Conservation (phyloP, 495 filamentous ascomycete genomes). For the Trichoderma reesei region DNA sequence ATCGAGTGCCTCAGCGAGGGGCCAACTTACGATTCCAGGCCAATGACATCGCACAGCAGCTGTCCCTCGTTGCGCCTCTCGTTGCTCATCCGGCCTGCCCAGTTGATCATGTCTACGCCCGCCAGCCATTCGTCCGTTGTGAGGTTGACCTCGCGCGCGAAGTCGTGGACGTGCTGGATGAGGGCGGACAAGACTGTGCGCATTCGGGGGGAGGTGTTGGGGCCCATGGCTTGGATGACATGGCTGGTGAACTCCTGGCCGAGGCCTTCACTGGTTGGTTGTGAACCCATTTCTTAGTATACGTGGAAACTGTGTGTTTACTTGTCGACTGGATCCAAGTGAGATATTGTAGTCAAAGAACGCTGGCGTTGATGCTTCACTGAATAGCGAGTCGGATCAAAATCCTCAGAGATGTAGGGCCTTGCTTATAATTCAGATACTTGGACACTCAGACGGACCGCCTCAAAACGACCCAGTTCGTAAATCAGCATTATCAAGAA, state of each 20-base stretch:
- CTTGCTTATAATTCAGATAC: not conserved
- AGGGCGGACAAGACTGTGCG: conserved; percentile 42
- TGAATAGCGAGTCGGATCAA: no score
- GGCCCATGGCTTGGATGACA: conserved; percentile 62
- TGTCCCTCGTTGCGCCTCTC: conserved; percentile 65
- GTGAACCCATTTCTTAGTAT: not conserved
- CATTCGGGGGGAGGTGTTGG: conserved; percentile 50
- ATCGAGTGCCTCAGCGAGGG: not conserved
- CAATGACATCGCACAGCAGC: conserved; percentile 61
- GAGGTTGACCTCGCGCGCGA: conserved; percentile 48
- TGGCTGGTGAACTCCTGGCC: conserved; percentile 52
- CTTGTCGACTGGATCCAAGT: not conserved
- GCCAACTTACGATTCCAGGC: conserved; percentile 46
- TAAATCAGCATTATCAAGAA: not conserved
- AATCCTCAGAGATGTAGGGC: no score
- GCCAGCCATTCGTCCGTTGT: conserved; percentile 45
- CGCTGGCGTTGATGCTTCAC: not conserved
- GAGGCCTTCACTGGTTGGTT: not conserved
- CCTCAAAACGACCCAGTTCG: not conserved
- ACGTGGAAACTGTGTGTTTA: not conserved
- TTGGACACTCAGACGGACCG: not conserved
- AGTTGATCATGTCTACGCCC: conserved; percentile 51
- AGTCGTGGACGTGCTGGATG: conserved; percentile 49
- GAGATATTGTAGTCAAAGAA: not conserved
- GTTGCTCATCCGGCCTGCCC: conserved; percentile 60